Conservation (phyloP, 192 early-diverging fungal species). For the Coemansia sp. region DNA sequence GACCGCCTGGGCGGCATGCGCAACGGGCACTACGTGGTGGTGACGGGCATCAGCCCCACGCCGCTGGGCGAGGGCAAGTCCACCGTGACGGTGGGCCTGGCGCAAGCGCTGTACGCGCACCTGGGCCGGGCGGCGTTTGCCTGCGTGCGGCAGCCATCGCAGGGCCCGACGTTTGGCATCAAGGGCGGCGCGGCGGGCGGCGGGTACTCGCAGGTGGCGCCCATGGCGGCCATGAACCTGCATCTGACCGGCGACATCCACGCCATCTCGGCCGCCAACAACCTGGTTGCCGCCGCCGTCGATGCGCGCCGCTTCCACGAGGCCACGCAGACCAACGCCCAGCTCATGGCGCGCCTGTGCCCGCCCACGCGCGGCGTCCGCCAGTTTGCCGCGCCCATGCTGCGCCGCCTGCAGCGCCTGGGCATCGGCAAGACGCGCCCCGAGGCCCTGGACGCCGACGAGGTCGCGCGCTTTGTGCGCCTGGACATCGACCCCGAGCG, state of each 20-base stretch:
- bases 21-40: slow-evolving; percentile 91
- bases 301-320: slow-evolving; percentile 99
- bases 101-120: slow-evolving; percentile 95
- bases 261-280: slow-evolving; percentile 97
- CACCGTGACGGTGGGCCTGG: slow-evolving; percentile 92
- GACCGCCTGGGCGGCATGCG: slow-evolving; percentile 77
- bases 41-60: slow-evolving; percentile 98
- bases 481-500: slow-evolving; percentile 94
- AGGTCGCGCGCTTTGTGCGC: slow-evolving; percentile 77
- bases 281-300: slow-evolving; percentile 95
- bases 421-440: slow-evolving; percentile 83
- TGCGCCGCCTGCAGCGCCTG: slow-evolving; percentile 72
- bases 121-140: slow-evolving; percentile 86
- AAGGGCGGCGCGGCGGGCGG: slow-evolving; percentile 98
- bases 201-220: slow-evolving; percentile 98
- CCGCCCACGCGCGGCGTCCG: slow-evolving; percentile 87
- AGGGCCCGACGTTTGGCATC: slow-evolving; percentile 99
- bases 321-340: slow-evolving; percentile 66
- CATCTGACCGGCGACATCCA: slow-evolving; percentile 99
- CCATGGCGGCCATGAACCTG: slow-evolving; percentile 99
- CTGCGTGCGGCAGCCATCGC: slow-evolving; percentile 98
- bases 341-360: slow-evolving; percentile 86
- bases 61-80: slow-evolving; percentile 99
- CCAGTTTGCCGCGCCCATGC: slow-evolving; percentile 81
- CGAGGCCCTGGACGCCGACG: slow-evolving; percentile 76